Evolutionary conservation across 1,284 basidiomycete genomes (phyloP), one percentile per base, ranked within the genome.

Genomic region (Ceratobasidium sp.): DNA sequence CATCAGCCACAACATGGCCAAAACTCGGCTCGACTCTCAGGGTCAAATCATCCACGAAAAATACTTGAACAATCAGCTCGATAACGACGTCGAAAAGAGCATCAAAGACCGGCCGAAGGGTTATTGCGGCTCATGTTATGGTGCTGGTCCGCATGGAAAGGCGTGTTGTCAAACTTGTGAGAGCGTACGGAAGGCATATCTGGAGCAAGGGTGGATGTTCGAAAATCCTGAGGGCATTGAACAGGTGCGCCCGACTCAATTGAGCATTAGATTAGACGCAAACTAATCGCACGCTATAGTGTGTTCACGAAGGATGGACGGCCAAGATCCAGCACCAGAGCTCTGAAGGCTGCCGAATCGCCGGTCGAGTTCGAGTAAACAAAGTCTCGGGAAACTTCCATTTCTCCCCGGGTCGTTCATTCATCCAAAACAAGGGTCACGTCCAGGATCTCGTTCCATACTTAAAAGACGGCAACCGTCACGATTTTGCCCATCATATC

Each of bases 121-220:
- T 49, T 96, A 95, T 83, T 97, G 96, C 84, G 98, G 98, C 20
- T 96, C 94, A n/a, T 99, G 98, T 85, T 99, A 96, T 81, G 98
- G 98, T 76, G 98, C 96, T 68, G 82, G 91, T 26, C 90, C 91
- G 58, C 94, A 96, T 0, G 89, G 89, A 75, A 87, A 85, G 81
- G 94, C 94, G 4, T 99, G 98, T 85, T 99, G 98, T 85, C 96
- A 99, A 84, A 93, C 91, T 63, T 99, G 98, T 83, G 98, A 99
- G 81, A 93, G 97, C 3, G 98, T 99, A 45, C 89, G 97, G 66
- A 89, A 94, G 83, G 88, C 95, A 31, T 99, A 99, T 85, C 89
- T 94, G 64, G 90, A 92, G 82, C 91, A 92, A 81, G 97, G 97
- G 15, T 99, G 98, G 98, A 96, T 93, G 82, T 99, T 99, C 84